Conservation (phyloP, 129 eudicot species). For the Sambucus nigra region DNA sequence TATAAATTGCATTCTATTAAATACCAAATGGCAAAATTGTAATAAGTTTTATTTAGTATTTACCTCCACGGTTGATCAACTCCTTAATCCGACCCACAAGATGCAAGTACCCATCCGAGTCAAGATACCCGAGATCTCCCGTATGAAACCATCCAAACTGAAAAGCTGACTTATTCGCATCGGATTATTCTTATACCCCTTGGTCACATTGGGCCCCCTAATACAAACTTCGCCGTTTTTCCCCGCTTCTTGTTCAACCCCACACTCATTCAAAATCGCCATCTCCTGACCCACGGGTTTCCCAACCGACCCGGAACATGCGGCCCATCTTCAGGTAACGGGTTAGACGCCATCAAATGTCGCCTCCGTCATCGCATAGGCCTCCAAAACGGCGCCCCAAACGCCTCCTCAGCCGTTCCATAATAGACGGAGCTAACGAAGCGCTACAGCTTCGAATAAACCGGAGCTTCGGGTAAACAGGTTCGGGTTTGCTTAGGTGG, state of each 20-base stretch:
- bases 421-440: slow-evolving; percentile 67
- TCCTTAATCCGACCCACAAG: slow-evolving; percentile 96
- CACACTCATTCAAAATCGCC: slow-evolving; percentile 73
- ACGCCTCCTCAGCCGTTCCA: slow-evolving; percentile 83
- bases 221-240: slow-evolving; percentile 82
- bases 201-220: slow-evolving; percentile 90
- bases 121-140: slow-evolving; percentile 77
- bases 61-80: slow-evolving; percentile 98
- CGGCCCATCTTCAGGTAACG: slow-evolving; percentile 79
- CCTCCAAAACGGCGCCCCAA: slow-evolving; percentile 84
- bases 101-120: slow-evolving; percentile 80
- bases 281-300: slow-evolving; percentile 96
- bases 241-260: slow-evolving; percentile 46
- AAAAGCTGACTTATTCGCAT: slow-evolving; percentile 74
- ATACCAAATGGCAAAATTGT: no score
- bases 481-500: slow-evolving; percentile 58
- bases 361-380: slow-evolving; percentile 98
- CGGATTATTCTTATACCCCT: slow-evolving; percentile 93
- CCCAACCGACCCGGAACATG: slow-evolving; percentile 86
- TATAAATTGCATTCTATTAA: no score
- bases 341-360: slow-evolving; percentile 89
- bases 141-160: slow-evolving; percentile 93
- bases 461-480: slow-evolving; percentile 67
- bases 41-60: no score
- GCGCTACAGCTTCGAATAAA: slow-evolving; percentile 97